These are phyloP conservation scores for Chrysoporthe austroafricana DNA, from an alignment of 2,329 filamentous ascomycete species.

Conservation along the genomic window DNA sequence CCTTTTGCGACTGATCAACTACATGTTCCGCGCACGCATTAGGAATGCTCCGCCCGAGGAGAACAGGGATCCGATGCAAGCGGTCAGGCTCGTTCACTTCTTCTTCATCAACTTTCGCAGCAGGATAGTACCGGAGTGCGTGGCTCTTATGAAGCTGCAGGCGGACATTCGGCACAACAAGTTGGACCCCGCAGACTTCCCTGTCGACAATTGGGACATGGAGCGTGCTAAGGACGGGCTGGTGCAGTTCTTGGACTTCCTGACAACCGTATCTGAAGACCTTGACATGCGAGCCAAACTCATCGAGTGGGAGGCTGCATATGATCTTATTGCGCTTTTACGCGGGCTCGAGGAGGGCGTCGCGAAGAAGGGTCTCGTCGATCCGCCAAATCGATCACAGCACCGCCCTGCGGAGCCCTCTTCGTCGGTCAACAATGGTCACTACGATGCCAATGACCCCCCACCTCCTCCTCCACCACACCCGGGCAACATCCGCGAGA, in stretches of 20 bases:
- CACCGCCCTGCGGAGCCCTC: constrained; percentile 33
- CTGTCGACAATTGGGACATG: constrained; percentile 96
- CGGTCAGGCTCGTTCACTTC: constrained; percentile 76
- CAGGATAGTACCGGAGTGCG: constrained; percentile 90
- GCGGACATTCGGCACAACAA: constrained; percentile 81
- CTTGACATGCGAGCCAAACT: constrained; percentile 81
- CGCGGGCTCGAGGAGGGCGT: constrained; percentile 88
- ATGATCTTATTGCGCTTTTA: constrained; percentile 84
- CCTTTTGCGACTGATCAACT: constrained; percentile 85
- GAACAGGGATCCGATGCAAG: constrained; percentile 57
- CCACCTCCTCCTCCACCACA: constrained; percentile 49
- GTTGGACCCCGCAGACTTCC: constrained; percentile 83
- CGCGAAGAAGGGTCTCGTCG: constrained; percentile 74
- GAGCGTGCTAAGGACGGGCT: constrained; percentile 94
- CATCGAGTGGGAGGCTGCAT: constrained; percentile 89
- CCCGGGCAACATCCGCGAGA: constrained; percentile 58
- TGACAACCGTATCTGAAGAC: constrained; percentile 86
- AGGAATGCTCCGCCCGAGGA: constrained; percentile 49
- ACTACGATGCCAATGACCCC: constrained; percentile 39
- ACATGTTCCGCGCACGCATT: constrained; percentile 73
- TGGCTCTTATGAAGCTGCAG: constrained; percentile 92
- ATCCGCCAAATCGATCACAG: constrained; percentile 46
- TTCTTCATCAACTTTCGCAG: constrained; percentile 91
- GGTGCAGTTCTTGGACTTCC: constrained; percentile 92
- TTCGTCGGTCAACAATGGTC: constrained; percentile 42